A percentile compares a stretch with the other conserved stretches of the same genome.
These are phyloP conservation scores for Acacia pycnantha DNA, from an alignment of 331 rosid species.

Conservation along the genomic window DNA sequence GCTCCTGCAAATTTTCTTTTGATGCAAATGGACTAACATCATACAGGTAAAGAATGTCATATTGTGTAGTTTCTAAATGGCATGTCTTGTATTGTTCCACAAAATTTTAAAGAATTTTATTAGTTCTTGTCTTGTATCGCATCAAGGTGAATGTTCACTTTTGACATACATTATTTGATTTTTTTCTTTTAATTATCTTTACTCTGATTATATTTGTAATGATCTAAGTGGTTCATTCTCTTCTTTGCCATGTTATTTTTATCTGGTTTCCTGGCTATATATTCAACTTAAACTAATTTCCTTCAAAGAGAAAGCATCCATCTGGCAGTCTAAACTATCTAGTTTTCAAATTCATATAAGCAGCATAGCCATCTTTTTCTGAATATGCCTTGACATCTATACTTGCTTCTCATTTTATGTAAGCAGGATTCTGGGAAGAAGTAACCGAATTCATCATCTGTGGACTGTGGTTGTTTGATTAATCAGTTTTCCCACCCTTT, in stretches of 20 bases:
- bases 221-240: background rate
- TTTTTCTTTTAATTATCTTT: no score
- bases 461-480: background rate
- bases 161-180: no score
- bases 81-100: slow-evolving; percentile 16
- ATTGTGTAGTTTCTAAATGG: background rate
- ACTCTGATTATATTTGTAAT: no score
- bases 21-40: slow-evolving; percentile 86
- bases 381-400: background rate
- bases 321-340: background rate
- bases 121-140: no score
- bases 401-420: background rate
- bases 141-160: no score
- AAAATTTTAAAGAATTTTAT: slow-evolving; percentile 8
- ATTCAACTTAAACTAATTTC: background rate
- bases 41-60: slow-evolving; percentile 59
- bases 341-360: background rate
- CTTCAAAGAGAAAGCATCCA: background rate
- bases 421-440: background rate
- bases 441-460: background rate
- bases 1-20: slow-evolving; percentile 60
- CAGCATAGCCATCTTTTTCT: background rate
- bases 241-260: background rate
- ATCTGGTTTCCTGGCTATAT: slow-evolving; percentile 4
- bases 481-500: background rate